Evolutionary conservation across 2,329 filamentous ascomycete species (phyloP).

Genomic region (Coniochaeta sp.): DNA sequence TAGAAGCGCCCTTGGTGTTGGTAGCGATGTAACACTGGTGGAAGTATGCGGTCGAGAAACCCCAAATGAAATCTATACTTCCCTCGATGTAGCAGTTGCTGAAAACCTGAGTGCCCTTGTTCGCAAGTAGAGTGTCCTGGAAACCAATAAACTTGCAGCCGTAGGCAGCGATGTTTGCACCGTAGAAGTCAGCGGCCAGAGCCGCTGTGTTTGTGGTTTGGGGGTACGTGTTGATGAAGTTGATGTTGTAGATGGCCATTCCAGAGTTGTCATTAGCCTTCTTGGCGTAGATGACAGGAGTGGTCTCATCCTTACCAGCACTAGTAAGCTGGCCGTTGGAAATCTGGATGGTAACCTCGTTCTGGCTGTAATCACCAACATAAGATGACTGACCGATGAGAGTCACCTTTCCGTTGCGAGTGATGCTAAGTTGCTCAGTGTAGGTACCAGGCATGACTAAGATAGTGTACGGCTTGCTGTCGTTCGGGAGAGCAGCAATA

Average conservation of each 20-base stretch:
- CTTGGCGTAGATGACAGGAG: conserved; percentile 35
- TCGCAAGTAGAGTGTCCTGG: conserved; percentile 21
- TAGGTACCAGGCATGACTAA: conserved; percentile 31
- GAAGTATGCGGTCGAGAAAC: conserved; percentile 6
- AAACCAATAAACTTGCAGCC: conserved; percentile 19
- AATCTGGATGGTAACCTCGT: conserved; percentile 27
- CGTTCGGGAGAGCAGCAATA: conserved; percentile 32
- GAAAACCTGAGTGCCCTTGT: conserved; percentile 22
- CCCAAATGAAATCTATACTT: conserved; percentile 13
- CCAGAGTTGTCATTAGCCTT: conserved; percentile 29
- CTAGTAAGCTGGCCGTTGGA: conserved; percentile 30
- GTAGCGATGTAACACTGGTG: conserved; percentile 28
- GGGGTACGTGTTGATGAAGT: conserved; percentile 25
- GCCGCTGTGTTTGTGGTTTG: conserved; percentile 15
- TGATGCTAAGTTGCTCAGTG: conserved; percentile 30
- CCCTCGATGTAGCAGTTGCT: conserved; percentile 24
- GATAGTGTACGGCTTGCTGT: conserved; percentile 29
- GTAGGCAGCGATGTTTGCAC: conserved; percentile 20
- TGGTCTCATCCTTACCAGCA: conserved; percentile 30
- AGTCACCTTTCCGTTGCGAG: conserved; percentile 28
- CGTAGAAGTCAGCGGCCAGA: conserved; percentile 24
- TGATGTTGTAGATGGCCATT: conserved; percentile 44
- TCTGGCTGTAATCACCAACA: conserved; percentile 26
- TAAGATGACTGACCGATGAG: conserved; percentile 23
- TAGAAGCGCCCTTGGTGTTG: conserved; percentile 22